Evolutionary conservation across 1,284 basidiomycete genomes (phyloP).

Genomic region (Sphaerobolus stellatus): DNA sequence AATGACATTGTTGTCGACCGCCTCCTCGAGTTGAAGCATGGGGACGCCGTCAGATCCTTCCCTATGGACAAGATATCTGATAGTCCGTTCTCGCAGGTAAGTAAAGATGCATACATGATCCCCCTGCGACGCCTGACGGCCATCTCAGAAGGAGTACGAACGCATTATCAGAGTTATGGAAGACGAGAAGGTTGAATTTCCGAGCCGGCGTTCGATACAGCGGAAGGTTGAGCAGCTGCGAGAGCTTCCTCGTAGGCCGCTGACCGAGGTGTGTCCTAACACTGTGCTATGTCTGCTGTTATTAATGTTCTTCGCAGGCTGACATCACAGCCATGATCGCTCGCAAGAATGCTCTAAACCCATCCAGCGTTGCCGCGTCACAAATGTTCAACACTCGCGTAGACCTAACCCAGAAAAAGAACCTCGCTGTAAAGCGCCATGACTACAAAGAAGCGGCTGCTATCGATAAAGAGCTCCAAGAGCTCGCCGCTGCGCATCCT

Average conservation of each 20-base stretch:
- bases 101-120: constrained; percentile 23
- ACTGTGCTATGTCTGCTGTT: not conserved
- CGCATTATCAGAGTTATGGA: constrained; percentile 52
- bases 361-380: constrained; percentile 39
- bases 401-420: constrained; percentile 62
- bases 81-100: constrained; percentile 54
- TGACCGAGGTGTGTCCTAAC: constrained; percentile 67
- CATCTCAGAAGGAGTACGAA: constrained; percentile 68
- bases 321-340: constrained; percentile 72
- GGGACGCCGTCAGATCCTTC: constrained; percentile 56
- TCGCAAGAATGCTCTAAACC: constrained; percentile 55
- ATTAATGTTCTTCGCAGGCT: constrained; percentile 23
- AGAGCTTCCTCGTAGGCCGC: constrained; percentile 54
- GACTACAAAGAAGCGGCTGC: constrained; percentile 59
- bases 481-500: constrained; percentile 40
- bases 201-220: constrained; percentile 62
- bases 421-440: constrained; percentile 67
- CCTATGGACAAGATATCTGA: constrained; percentile 85
- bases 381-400: constrained; percentile 53
- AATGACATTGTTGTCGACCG: constrained; percentile 64
- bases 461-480: constrained; percentile 64
- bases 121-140: not conserved
- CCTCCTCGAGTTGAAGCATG: constrained; percentile 69
- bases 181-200: constrained; percentile 61
- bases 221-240: constrained; percentile 63